Conservation (phyloP, 768 basidiomycete genomes). For the Pleurotus tuber-regium region DNA sequence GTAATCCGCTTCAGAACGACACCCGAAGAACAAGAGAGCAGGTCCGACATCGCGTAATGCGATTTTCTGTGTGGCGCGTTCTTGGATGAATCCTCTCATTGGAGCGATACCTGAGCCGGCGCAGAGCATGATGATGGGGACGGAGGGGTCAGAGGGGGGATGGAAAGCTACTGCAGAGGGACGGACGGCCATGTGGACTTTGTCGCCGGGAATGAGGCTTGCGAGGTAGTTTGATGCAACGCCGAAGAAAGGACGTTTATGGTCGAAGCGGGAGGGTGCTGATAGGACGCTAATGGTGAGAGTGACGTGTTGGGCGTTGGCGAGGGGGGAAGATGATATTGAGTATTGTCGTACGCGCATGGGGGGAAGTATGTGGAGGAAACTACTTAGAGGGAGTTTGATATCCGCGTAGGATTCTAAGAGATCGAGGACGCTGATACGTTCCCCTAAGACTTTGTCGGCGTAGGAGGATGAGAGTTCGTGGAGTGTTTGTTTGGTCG, state of each 20-base stretch:
- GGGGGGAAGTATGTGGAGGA: constrained; percentile 39
- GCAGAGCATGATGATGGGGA: constrained; percentile 33
- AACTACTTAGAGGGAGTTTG: constrained; percentile 32
- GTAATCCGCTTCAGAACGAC: constrained; percentile 38
- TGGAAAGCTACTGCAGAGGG: constrained; percentile 39
- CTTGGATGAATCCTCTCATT: constrained; percentile 51
- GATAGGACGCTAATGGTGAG: constrained; percentile 44
- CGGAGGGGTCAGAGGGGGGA: constrained; percentile 25
- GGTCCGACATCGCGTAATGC: constrained; percentile 39
- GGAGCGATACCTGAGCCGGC: constrained; percentile 49
- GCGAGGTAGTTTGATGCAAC: constrained; percentile 47
- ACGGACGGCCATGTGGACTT: constrained; percentile 40
- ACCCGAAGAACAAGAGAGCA: constrained; percentile 46
- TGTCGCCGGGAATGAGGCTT: constrained; percentile 34
- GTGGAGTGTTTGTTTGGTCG: constrained; percentile 26
- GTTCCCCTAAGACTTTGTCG: constrained; percentile 29
- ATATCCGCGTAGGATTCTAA: constrained; percentile 36
- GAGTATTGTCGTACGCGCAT: constrained; percentile 52
- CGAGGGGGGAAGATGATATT: constrained; percentile 47
- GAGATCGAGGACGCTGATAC: constrained; percentile 40
- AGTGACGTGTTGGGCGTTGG: constrained; percentile 38
- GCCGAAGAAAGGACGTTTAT: constrained; percentile 35
- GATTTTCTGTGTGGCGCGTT: constrained; percentile 42
- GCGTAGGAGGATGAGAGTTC: constrained; percentile 28
- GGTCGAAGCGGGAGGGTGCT: constrained; percentile 32